Conservation (phyloP, 768 basidiomycete genomes). For the Panaeolus cyanescens region DNA sequence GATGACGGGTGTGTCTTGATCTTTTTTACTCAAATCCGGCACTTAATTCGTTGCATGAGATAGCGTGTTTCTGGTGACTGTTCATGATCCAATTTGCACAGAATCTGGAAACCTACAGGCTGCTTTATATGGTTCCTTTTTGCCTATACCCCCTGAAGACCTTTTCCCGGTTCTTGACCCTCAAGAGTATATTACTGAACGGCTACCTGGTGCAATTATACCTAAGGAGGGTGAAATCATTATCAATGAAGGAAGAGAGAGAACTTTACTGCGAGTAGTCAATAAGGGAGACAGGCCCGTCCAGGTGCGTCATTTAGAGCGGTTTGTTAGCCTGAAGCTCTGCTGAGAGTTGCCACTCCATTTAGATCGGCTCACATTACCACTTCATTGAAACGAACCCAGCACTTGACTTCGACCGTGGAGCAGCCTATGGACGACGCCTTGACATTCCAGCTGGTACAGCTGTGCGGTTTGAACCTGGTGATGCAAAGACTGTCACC, state of each 20-base stretch:
- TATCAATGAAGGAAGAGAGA: slow-evolving; percentile 75
- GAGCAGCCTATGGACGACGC: slow-evolving; percentile 76
- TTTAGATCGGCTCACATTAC: slow-evolving; percentile 90
- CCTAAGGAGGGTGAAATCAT: slow-evolving; percentile 63
- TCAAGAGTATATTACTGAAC: slow-evolving; percentile 50
- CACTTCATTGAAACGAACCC: slow-evolving; percentile 92
- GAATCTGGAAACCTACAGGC: slow-evolving; percentile 73
- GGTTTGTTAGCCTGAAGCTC: no score
- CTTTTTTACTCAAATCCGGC: neutral
- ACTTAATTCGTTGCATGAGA: slow-evolving; percentile 1
- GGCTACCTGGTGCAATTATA: slow-evolving; percentile 77
- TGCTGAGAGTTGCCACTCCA: no score
- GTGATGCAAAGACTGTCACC: slow-evolving; percentile 81
- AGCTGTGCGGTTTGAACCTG: slow-evolving; percentile 95
- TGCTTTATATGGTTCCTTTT: slow-evolving; percentile 95
- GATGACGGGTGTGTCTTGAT: slow-evolving; percentile 64
- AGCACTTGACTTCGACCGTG: slow-evolving; percentile 80
- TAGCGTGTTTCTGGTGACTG: slow-evolving; percentile 94
- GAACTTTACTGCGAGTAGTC: slow-evolving; percentile 73
- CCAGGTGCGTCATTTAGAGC: slow-evolving; percentile 51
- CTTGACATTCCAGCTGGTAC: slow-evolving; percentile 95
- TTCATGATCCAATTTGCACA: slow-evolving; percentile 92
- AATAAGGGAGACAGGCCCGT: slow-evolving; percentile 95
- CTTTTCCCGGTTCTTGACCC: slow-evolving; percentile 62
- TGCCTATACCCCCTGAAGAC: slow-evolving; percentile 72